These are phyloP conservation scores for Syzygium syzygioides DNA, from an alignment of 441 rosid species.

Conservation along the genomic window DNA sequence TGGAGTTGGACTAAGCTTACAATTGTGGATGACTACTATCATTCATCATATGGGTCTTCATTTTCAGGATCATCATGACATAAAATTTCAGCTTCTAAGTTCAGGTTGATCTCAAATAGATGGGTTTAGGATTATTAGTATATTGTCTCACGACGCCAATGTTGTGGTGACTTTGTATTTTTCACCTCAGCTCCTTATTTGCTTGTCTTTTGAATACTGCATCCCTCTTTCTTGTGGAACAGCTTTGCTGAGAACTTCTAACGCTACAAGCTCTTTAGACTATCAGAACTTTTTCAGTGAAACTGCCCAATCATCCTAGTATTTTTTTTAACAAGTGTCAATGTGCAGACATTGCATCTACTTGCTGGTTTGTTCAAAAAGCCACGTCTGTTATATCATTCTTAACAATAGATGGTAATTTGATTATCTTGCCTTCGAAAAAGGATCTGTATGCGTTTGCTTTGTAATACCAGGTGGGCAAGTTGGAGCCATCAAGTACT, in stretches of 20 bases:
- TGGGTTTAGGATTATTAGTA: neutral
- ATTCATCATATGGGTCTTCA: neutral
- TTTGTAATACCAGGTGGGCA: constrained; percentile 54
- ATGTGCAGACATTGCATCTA: neutral
- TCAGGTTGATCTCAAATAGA: neutral
- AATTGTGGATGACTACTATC: neutral
- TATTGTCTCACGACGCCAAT: neutral
- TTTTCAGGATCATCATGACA: neutral
- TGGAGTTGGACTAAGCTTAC: neutral
- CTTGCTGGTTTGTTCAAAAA: neutral
- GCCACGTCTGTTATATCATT: neutral
- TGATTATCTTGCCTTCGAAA: neutral
- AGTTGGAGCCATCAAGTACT: constrained; percentile 69
- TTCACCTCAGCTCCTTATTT: neutral
- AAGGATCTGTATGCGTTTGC: neutral
- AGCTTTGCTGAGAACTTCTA: neutral
- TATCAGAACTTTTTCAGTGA: neutral
- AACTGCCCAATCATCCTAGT: neutral
- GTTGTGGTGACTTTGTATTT: neutral
- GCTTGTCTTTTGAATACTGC: neutral
- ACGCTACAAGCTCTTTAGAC: neutral
- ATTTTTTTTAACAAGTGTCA: neutral
- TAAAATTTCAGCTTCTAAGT: neutral
- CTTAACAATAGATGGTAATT: neutral
- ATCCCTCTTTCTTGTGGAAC: neutral